Evolutionary conservation across 2,329 filamentous ascomycete species (phyloP), one percentile per base, ranked within the genome.

Genomic region (Ophiostoma piceae): DNA sequence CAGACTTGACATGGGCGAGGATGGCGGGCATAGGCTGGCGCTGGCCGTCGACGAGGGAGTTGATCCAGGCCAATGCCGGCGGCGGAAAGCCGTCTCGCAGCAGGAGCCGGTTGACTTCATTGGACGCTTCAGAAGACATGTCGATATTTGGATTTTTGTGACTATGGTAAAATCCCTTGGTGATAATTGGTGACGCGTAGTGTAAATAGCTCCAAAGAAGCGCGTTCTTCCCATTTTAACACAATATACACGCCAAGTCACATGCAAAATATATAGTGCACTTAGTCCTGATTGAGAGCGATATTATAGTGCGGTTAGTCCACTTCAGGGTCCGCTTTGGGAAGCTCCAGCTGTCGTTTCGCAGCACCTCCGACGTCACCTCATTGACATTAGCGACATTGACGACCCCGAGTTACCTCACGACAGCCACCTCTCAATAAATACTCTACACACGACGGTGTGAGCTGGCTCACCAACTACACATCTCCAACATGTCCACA

Each of bases 1-100:
- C 92, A 74, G 93, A 90, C 73, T 91, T 88, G 51, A 91, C 91
- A 2, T 93, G 95, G 72, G 92, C 91, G 70, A 91, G 83, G 26
- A 96, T 84, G 3, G 90, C 90, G 37, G 88, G 85, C 1, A 93
- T 79, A 5, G 35, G 35, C 0, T 91, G 89, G 1, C 67, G 57
- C 51, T 47, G 7, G 6, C 84, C 82, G 11, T 84, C 79, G 71
- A 90, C 77, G 76, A 94, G 87, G 70, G 80, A 80, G 70, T 83
- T 82, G 37, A 95, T 84, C 87, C 91, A 94, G 70, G 84, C 73
- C 19, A 19, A 8, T 47, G 77, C 70, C 1, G 84, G 83, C 1
- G 85, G 79, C 74, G 80, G 39, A 14, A 41, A 41, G 39, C 39
- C 39, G 1, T 41, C 39, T 9, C 11, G 11, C 11, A 3, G 39